phyloP scores from a whole-genome alignment of 306 rosid genomes.

The Acacia confusa region DNA sequence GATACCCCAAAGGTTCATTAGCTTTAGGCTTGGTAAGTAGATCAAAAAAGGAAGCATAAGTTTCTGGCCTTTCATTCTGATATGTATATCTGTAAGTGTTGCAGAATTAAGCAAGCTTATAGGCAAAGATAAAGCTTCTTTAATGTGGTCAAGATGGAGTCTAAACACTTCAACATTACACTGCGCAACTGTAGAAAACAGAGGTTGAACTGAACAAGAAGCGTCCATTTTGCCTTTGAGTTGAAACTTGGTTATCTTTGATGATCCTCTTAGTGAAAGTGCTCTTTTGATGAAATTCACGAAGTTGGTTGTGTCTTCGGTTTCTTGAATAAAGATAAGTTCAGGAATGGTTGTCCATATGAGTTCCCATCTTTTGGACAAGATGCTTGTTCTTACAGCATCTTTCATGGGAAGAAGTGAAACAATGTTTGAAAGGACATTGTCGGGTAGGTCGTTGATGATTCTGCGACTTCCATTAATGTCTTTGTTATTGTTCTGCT shows the following conservation, averaged over 20 bases:
- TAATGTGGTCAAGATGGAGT: not conserved
- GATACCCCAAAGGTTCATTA: not conserved
- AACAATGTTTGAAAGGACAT: not conserved
- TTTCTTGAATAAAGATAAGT: not conserved
- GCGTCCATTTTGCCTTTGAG: not conserved
- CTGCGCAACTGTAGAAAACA: not conserved
- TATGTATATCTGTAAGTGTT: not conserved
- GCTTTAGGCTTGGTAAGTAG: not conserved
- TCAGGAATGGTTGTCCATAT: conserved; percentile 24
- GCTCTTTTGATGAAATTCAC: conserved; percentile 23
- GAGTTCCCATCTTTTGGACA: conserved; percentile 29
- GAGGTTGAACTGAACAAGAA: not conserved
- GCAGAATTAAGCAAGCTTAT: not conserved
- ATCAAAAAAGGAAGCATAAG: not conserved
- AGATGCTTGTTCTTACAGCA: conserved; percentile 21
- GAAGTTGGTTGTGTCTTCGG: not conserved
- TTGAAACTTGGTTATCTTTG: not conserved
- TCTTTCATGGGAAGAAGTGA: not conserved
- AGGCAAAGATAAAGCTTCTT: not conserved
- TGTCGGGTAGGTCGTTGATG: not conserved
- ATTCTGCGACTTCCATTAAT: not conserved
- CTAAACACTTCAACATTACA: not conserved
- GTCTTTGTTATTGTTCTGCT: not conserved
- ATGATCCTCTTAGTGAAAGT: conserved; percentile 5
- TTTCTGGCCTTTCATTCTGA: not conserved